phyloP scores from a whole-genome alignment of 2,329 filamentous ascomycete species.

The Xylaria digitata region DNA sequence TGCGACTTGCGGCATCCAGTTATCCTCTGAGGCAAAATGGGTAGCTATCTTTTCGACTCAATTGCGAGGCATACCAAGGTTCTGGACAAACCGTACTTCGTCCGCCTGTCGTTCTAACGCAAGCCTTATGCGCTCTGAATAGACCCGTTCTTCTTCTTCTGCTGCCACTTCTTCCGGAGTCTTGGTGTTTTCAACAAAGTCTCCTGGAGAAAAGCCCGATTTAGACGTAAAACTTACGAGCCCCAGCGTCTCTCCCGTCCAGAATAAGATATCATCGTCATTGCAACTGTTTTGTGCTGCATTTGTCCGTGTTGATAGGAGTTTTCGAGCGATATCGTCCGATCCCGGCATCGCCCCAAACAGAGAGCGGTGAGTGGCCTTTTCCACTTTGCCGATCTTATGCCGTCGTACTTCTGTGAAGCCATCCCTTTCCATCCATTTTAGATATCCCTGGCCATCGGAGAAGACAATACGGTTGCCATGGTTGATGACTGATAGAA shows the following conservation, averaged over 20 bases:
- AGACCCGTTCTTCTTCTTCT: constrained; percentile 68
- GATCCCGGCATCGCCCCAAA: constrained; percentile 64
- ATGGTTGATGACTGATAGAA: constrained; percentile 84
- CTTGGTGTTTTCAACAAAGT: constrained; percentile 61
- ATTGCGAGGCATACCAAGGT: constrained; percentile 60
- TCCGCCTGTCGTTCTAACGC: constrained; percentile 82
- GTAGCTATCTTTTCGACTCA: constrained; percentile 34
- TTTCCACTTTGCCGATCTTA: constrained; percentile 67
- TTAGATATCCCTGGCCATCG: constrained; percentile 84
- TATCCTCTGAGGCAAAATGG: constrained; percentile 20
- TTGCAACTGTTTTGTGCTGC: constrained; percentile 52
- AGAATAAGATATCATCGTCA: constrained; percentile 79
- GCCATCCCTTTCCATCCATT: constrained; percentile 92
- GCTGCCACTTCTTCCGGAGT: constrained; percentile 61
- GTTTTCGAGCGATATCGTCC: constrained; percentile 83
- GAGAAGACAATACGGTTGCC: constrained; percentile 85
- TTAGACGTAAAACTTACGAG: constrained; percentile 72
- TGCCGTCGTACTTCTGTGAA: constrained; percentile 67
- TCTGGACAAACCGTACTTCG: constrained; percentile 79
- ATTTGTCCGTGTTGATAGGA: constrained; percentile 70
- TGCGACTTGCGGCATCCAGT: constrained; percentile 5
- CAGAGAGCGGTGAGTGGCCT: constrained; percentile 58
- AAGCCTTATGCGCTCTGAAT: constrained; percentile 77
- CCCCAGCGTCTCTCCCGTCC: constrained; percentile 88
- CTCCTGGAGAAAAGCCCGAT: constrained; percentile 60